A percentile compares a stretch with the other conserved stretches of the same genome.
Evolutionary conservation across 768 basidiomycete genomes (phyloP).

Genomic region (Mycena kentingensis): DNA sequence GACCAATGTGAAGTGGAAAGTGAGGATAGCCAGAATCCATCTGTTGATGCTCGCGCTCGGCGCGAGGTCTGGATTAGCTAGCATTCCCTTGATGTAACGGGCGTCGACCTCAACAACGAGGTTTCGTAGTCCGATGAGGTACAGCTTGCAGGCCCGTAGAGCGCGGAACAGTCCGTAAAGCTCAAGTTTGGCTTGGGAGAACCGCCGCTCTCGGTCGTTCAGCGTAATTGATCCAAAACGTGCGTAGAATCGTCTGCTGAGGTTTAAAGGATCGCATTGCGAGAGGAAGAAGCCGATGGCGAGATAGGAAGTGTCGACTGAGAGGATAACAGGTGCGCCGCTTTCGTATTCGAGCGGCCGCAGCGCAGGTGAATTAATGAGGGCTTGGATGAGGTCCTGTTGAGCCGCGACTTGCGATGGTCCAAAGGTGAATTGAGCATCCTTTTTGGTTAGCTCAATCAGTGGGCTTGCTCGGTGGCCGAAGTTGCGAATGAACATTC

Average conservation of each 20-base stretch:
- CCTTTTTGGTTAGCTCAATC: slow-evolving; percentile 27
- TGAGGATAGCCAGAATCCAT: slow-evolving; percentile 35
- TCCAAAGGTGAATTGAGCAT: slow-evolving; percentile 32
- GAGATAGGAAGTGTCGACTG: slow-evolving; percentile 38
- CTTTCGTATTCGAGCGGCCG: slow-evolving; percentile 35
- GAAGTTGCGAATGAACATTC: slow-evolving; percentile 35
- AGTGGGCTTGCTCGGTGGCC: slow-evolving; percentile 25
- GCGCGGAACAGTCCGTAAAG: slow-evolving; percentile 35
- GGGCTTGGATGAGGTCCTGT: slow-evolving; percentile 27
- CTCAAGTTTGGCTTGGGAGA: slow-evolving; percentile 39
- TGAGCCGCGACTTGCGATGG: slow-evolving; percentile 24
- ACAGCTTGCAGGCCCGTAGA: slow-evolving; percentile 24
- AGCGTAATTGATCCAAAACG: slow-evolving; percentile 38
- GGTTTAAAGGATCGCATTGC: slow-evolving; percentile 26
- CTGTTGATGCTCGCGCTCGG: slow-evolving; percentile 29
- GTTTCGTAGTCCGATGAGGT: slow-evolving; percentile 24
- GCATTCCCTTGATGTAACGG: slow-evolving; percentile 30
- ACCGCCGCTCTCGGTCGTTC: slow-evolving; percentile 29
- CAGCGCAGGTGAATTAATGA: slow-evolving; percentile 30
- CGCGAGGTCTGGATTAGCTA: slow-evolving; percentile 24
- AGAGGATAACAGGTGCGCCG: slow-evolving; percentile 29
- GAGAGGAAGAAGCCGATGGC: slow-evolving; percentile 37
- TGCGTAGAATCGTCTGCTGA: slow-evolving; percentile 22
- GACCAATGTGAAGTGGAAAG: slow-evolving; percentile 31
- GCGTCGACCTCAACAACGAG: slow-evolving; percentile 29